Evolutionary conservation across 768 basidiomycete species (phyloP).

Genomic region (Tephrocybe sp.): DNA sequence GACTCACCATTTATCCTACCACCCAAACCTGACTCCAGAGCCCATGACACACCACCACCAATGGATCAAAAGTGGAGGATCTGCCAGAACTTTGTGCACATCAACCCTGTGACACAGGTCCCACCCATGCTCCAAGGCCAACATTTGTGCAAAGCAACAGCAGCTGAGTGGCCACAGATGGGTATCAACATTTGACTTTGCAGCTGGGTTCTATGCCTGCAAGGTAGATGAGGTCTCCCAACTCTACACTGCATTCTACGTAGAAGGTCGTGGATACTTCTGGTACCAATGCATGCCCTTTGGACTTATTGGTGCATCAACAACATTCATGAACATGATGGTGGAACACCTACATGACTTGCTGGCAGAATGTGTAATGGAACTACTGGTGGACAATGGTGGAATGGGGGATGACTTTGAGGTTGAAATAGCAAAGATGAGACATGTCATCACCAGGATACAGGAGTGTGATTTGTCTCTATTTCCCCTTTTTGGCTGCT

Average conservation of each 20-base stretch:
- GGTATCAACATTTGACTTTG: no score
- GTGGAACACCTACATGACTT: constrained; percentile 25
- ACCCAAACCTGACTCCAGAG: constrained; percentile 20
- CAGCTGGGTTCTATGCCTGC: constrained; percentile 34
- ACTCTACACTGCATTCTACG: no score
- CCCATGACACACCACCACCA: neutral
- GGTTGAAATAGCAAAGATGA: constrained; percentile 23
- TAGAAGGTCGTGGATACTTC: constrained; percentile 20
- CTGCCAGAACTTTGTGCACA: no score
- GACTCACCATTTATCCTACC: constrained; percentile 20
- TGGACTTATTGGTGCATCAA: constrained; percentile 39
- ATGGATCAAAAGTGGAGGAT: constrained; percentile 26
- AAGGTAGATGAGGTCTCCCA: no score
- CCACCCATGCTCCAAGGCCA: constrained; percentile 33
- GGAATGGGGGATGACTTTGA: constrained; percentile 32
- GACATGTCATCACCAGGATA: constrained; percentile 24
- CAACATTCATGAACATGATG: constrained; percentile 30
- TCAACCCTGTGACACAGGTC: constrained; percentile 31
- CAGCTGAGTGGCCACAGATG: no score
- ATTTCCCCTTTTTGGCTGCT: no score
- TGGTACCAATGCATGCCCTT: constrained; percentile 37
- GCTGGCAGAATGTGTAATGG: constrained; percentile 21
- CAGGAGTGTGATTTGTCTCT: constrained; percentile 32
- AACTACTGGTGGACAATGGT: constrained; percentile 41
- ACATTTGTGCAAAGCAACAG: constrained; percentile 41